Evolutionary conservation across 257 asterid species (phyloP).

Genomic region (Fraxinus excelsior): DNA sequence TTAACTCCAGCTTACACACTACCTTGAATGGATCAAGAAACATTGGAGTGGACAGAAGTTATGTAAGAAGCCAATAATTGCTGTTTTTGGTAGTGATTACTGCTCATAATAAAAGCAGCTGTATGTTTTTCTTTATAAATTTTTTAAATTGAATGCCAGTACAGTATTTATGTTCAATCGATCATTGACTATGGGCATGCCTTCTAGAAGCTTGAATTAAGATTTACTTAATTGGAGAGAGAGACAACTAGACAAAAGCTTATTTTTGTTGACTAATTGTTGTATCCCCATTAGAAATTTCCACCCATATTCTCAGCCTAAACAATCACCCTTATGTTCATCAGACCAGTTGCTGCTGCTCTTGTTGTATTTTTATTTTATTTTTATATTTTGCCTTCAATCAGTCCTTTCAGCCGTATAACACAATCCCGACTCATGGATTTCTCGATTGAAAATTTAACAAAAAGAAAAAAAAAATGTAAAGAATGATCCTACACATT

Average conservation of each 20-base stretch:
- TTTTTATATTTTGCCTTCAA: too few relatives aligned
- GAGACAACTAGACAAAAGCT: not conserved
- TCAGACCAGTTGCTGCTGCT: too few relatives aligned
- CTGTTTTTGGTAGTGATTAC: not conserved
- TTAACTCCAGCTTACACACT: not conserved
- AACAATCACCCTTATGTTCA: not conserved
- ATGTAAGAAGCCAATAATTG: not conserved
- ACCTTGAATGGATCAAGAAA: slow-evolving; percentile 1
- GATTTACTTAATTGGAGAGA: not conserved
- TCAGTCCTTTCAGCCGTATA: not conserved
- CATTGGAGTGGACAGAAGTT: not conserved
- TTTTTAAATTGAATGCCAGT: too few relatives aligned
- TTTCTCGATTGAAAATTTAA: not conserved
- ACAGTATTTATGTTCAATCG: not conserved
- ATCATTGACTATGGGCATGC: not conserved
- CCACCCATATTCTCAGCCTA: not conserved
- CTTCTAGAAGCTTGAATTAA: not conserved
- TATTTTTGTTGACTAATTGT: not conserved
- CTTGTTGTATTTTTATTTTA: too few relatives aligned
- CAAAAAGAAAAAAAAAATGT: not conserved
- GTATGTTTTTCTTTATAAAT: not conserved
- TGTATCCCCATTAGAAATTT: not conserved
- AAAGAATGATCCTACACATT: not conserved
- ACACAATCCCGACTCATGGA: not conserved
- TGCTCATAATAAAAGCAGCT: not conserved